These are phyloP conservation scores for Chlorella sp. DNA, from an alignment of 139 green algal genomes.

Conservation along the genomic window DNA sequence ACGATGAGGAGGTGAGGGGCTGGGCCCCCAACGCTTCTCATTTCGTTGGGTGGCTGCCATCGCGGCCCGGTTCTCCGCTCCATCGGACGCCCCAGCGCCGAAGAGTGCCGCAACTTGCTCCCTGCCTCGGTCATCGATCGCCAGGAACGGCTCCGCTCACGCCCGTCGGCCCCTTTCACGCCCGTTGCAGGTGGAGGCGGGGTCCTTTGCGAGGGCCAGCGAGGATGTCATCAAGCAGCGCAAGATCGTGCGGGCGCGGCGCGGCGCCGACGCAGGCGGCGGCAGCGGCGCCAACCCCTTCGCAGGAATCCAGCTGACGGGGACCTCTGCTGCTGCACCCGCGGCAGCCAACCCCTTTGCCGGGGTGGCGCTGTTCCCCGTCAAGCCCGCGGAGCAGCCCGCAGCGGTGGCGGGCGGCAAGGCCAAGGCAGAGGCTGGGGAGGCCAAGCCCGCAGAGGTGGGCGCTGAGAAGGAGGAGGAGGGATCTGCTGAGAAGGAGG, in stretches of 20 bases:
- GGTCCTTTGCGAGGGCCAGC: slow-evolving; percentile 56
- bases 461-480: not conserved
- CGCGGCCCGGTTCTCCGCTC: not conserved
- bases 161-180: not conserved
- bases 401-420: not conserved
- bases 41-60: no score
- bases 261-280: slow-evolving; percentile 3
- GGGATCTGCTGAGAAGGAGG: not conserved
- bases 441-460: slow-evolving; percentile 13
- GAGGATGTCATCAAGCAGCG: slow-evolving; percentile 58
- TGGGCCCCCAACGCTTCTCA: not conserved
- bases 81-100: not conserved
- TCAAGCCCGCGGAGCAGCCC: not conserved
- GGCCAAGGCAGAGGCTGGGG: not conserved
- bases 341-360: slow-evolving; percentile 41
- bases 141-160: not conserved
- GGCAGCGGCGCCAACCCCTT: slow-evolving; percentile 55
- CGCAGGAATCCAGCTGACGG: slow-evolving; percentile 46
- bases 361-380: slow-evolving; percentile 10
- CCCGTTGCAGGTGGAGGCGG: slow-evolving; percentile 26
- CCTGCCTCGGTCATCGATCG: not conserved
- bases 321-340: not conserved
- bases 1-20: slow-evolving; percentile 33
- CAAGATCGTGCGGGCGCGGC: slow-evolving; percentile 54
- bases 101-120: no score